phyloP scores from a whole-genome alignment of 2,329 filamentous ascomycete species.

The Xylaria sp. region DNA sequence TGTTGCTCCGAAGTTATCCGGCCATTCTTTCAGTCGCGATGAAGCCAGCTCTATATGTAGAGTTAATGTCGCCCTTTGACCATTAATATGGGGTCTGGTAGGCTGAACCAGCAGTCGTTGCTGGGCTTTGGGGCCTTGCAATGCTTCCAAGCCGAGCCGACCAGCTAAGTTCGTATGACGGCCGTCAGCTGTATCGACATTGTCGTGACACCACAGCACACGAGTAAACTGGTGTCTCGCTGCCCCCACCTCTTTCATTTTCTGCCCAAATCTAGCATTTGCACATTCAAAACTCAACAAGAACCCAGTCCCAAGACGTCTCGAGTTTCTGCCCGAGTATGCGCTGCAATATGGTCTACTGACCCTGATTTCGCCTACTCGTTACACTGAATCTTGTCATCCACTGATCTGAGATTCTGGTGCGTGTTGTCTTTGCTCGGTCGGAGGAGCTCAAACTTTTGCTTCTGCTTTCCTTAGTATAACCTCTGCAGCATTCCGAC shows the following conservation, averaged over 20 bases:
- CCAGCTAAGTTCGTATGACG: slow-evolving; percentile 2
- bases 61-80: slow-evolving; percentile 38
- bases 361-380: background rate
- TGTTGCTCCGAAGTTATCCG: slow-evolving; percentile 37
- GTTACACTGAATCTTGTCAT: slow-evolving; percentile 12
- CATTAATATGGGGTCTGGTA: slow-evolving; percentile 18
- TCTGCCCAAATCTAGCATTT: slow-evolving; percentile 17
- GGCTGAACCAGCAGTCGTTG: slow-evolving; percentile 22
- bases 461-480: slow-evolving; percentile 8
- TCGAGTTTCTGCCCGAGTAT: slow-evolving; percentile 9
- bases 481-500: slow-evolving; percentile 35
- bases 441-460: slow-evolving; percentile 9
- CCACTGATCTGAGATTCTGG: slow-evolving; percentile 10
- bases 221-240: slow-evolving; percentile 10
- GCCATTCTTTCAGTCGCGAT: slow-evolving; percentile 40
- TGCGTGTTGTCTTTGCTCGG: slow-evolving; percentile 7
- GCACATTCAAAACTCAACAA: slow-evolving; percentile 12
- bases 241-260: slow-evolving; percentile 10
- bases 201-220: slow-evolving; percentile 28
- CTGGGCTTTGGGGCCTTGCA: slow-evolving; percentile 19
- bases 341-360: slow-evolving; percentile 7
- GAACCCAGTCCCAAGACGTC: background rate
- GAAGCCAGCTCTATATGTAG: slow-evolving; percentile 36
- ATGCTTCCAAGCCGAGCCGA: slow-evolving; percentile 11
- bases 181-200: slow-evolving; percentile 26